A percentile compares a stretch with the other conserved stretches of the same genome.
These are phyloP conservation scores for Thermothelomyces thermophilus DNA, from an alignment of 2,329 filamentous ascomycete species.

Conservation along the genomic window DNA sequence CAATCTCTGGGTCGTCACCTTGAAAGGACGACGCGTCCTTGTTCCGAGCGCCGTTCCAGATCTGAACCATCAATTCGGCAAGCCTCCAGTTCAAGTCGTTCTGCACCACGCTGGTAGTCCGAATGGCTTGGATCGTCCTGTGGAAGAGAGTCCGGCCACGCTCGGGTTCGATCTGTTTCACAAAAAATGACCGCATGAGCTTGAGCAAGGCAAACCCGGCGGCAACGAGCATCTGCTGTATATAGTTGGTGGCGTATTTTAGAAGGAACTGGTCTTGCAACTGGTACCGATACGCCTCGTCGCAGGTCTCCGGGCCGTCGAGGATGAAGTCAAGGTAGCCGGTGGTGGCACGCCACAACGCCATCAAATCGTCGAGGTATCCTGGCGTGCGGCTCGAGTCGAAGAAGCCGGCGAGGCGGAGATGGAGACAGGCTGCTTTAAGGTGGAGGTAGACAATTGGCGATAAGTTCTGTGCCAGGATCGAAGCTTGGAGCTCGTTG, in stretches of 20 bases:
- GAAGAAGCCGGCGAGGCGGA: slow-evolving; percentile 74
- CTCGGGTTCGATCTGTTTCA: slow-evolving; percentile 62
- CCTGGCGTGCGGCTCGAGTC: slow-evolving; percentile 65
- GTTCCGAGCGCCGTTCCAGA: slow-evolving; percentile 67
- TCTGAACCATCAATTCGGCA: slow-evolving; percentile 79
- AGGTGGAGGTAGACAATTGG: slow-evolving; percentile 60
- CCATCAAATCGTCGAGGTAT: slow-evolving; percentile 68
- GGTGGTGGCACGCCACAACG: slow-evolving; percentile 65
- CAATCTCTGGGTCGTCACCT: slow-evolving; percentile 49
- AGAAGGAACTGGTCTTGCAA: slow-evolving; percentile 48
- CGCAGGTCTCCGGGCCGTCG: slow-evolving; percentile 42
- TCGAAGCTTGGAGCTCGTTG: slow-evolving; percentile 54
- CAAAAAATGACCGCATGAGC: slow-evolving; percentile 70
- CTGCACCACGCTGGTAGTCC: slow-evolving; percentile 65
- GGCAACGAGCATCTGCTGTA: slow-evolving; percentile 81
- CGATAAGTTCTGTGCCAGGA: slow-evolving; percentile 52
- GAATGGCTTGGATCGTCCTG: slow-evolving; percentile 61
- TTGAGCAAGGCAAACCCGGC: slow-evolving; percentile 72
- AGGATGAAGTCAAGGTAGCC: slow-evolving; percentile 62
- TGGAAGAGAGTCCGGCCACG: slow-evolving; percentile 64
- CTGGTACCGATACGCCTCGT: slow-evolving; percentile 38
- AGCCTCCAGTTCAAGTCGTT: slow-evolving; percentile 76
- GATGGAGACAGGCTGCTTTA: slow-evolving; percentile 65
- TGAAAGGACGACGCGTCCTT: slow-evolving; percentile 42
- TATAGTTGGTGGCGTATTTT: slow-evolving; percentile 65